Base-by-base conservation (phyloP, 495 filamentous ascomycete species). In the Trichoderma reesei region DNA sequence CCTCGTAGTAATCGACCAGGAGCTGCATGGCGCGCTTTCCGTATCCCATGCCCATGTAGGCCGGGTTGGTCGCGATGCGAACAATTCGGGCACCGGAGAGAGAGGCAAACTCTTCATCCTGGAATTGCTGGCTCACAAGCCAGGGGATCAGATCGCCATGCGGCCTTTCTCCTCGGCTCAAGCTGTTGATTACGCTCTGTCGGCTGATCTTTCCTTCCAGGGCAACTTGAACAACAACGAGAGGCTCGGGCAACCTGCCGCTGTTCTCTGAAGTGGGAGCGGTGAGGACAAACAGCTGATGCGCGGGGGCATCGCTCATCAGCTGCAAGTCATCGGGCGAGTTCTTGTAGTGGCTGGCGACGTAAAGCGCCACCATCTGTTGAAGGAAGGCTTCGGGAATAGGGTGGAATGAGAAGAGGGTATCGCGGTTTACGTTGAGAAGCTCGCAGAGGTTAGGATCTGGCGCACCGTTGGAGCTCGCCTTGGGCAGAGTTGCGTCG, bases 321-420 rank as follows among this genome's bases (percentile, higher is more conserved):
- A 99, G 85, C 72, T 98, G 95, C 36, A 99, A 82, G 71, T 99
- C 95, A 69, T 99, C 96, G 4, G 95, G 95, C 1, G 92, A 91
- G 75, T 99, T 99, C 75, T 98, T 98, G 79, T 99, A 97, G 72
- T 97, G 92, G 71, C 89, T 93, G 18, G 95, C 92, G n/a, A 98
- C 94, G 69, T 97, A 98, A 1, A 99, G 84, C 10, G 92, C 90
- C 75, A 99, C 92, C 91, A 98, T 96, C 66, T 96, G 90, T 71
- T 98, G 95, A 59, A 99, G 80, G 76, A 99, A 90, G 72, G 91
- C 94, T 70, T 99, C 95, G 8, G 93, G 96, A 9, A 98, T 91
- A 11, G 92, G 91, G 68, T 99, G 93, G 78, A 96, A 98, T 7
- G 92, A 96, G 78, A 98, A 99, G 8, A 99, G 83, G 11, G 93